phyloP scores from a whole-genome alignment of 106 monocot species.

The Vanilla planifolia region DNA sequence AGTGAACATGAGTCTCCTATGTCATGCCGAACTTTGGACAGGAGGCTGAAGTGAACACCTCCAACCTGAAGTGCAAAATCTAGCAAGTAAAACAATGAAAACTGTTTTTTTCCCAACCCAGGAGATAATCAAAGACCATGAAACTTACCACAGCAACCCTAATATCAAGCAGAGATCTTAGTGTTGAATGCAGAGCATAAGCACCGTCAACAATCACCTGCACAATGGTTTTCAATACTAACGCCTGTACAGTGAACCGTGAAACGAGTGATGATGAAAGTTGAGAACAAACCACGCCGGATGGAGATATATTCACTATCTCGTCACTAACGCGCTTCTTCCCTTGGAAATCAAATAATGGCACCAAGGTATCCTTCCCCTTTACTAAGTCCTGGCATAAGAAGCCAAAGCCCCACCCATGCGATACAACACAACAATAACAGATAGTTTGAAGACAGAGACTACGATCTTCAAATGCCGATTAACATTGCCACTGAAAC shows the following conservation, averaged over 20 bases:
- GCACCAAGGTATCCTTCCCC: slow-evolving; percentile 60
- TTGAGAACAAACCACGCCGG: slow-evolving; percentile 50
- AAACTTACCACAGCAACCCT: slow-evolving; percentile 88
- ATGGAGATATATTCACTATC: slow-evolving; percentile 51
- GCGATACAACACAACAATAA: background rate
- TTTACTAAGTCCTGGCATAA: slow-evolving; percentile 68
- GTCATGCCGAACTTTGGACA: slow-evolving; percentile 93
- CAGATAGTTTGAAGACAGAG: background rate
- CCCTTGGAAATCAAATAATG: slow-evolving; percentile 92
- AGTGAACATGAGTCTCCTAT: slow-evolving; percentile 96
- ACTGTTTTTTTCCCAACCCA: background rate
- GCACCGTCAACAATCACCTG: slow-evolving; percentile 98
- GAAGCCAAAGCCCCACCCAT: slow-evolving; percentile 3
- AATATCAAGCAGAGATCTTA: slow-evolving; percentile 88
- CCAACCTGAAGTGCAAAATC: slow-evolving; percentile 60
- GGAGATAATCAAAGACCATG: background rate
- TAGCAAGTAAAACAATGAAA: slow-evolving; percentile 3
- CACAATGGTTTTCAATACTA: slow-evolving; percentile 6
- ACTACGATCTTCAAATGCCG: background rate
- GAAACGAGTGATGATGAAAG: background rate
- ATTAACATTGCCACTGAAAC: background rate
- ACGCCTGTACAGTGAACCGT: background rate
- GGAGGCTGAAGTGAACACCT: slow-evolving; percentile 95
- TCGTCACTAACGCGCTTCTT: slow-evolving; percentile 57
- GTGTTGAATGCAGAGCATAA: slow-evolving; percentile 85